Conservation (phyloP, 352 stramenopile species). For the Phytopythium vexans region DNA sequence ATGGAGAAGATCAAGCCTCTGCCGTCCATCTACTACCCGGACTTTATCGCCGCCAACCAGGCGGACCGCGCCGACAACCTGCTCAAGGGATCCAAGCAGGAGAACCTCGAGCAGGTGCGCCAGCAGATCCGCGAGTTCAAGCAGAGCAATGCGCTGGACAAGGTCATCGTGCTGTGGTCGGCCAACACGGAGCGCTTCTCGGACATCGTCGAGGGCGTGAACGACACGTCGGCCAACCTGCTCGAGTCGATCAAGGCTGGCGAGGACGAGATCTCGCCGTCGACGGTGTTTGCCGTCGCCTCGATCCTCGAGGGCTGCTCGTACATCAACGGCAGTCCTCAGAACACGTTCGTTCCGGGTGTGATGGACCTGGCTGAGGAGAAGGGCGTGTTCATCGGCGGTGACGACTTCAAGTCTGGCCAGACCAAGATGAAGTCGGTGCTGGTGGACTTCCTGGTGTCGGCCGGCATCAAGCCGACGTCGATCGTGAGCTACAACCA, state of each 20-base stretch:
- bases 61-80: conserved; percentile 97
- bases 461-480: conserved; percentile 98
- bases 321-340: conserved; percentile 99
- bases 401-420: conserved; percentile 99
- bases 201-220: conserved; percentile 96
- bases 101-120: conserved; percentile 93
- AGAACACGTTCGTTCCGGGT: conserved; percentile 99
- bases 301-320: conserved; percentile 98
- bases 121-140: conserved; percentile 98
- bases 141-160: conserved; percentile 91
- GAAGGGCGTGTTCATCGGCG: conserved; percentile 96
- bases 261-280: conserved; percentile 95
- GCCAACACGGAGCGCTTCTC: conserved; percentile 99
- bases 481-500: conserved; percentile 99
- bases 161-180: conserved; percentile 99
- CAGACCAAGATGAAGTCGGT: conserved; percentile 99
- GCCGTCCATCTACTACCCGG: conserved; percentile 97
- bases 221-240: conserved; percentile 98
- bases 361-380: conserved; percentile 94
- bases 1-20: conserved; percentile 97
- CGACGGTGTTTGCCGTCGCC: conserved; percentile 97
- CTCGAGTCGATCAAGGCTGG: conserved; percentile 94
- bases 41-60: conserved; percentile 99
- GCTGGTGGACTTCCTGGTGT: conserved; percentile 97
- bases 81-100: conserved; percentile 94